Conservation (phyloP, 2,329 filamentous ascomycete genomes). For the Botrytis tulipae region DNA sequence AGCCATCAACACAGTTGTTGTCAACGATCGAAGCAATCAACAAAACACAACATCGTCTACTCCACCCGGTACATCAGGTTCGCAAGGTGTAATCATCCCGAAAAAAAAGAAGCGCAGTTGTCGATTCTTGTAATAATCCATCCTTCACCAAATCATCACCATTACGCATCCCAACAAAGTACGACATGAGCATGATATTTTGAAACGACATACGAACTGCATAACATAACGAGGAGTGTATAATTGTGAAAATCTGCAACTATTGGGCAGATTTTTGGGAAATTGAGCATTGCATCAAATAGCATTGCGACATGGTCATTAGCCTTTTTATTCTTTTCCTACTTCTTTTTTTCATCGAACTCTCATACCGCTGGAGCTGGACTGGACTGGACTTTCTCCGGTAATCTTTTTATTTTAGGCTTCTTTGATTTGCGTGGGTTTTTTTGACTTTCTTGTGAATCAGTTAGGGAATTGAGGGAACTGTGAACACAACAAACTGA, state of each 20-base stretch:
- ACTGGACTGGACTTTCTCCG: conserved; percentile 18
- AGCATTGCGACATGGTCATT: conserved; percentile 8
- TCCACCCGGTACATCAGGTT: conserved; percentile 36
- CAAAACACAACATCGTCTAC: conserved; percentile 24
- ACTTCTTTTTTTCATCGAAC: conserved; percentile 12
- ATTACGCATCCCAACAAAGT: conserved; percentile 12
- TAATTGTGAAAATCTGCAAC: conserved; percentile 23
- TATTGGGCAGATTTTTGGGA: conserved; percentile 9
- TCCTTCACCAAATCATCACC: conserved; percentile 14
- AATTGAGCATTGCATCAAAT: conserved; percentile 25
- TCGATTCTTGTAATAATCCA: conserved; percentile 62
- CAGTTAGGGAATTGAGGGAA: conserved; percentile 18
- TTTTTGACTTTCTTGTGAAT: conserved; percentile 22
- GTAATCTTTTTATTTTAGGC: conserved; percentile 10
- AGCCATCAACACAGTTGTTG: conserved; percentile 86
- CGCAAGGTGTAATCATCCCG: conserved; percentile 40
- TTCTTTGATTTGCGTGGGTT: conserved; percentile 22
- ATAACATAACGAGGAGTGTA: conserved; percentile 37
- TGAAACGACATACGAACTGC: conserved; percentile 37
- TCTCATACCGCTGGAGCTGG: conserved; percentile 16
- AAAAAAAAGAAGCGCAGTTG: conserved; percentile 86
- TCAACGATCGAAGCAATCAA: conserved; percentile 67
- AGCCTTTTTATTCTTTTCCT: conserved; percentile 10
- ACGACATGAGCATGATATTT: conserved; percentile 29
- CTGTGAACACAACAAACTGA: conserved; percentile 20